Base-by-base conservation (phyloP, 1,284 basidiomycete species). In the Pseudomicrostroma phylloplanum region DNA sequence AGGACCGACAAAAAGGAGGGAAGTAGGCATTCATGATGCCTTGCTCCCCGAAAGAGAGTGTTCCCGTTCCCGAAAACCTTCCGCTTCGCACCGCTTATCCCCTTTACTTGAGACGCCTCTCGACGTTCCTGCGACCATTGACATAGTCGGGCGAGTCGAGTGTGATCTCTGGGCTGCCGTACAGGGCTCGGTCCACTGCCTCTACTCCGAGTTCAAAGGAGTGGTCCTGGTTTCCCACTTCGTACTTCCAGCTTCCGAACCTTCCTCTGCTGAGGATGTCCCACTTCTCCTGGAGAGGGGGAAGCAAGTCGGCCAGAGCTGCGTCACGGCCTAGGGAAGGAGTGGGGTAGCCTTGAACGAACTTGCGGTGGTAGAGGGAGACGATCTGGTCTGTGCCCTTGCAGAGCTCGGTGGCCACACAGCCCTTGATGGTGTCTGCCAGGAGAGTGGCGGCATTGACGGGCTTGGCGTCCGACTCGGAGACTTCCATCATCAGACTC, bases 171-270 rank as follows among this genome's bases (percentile, higher is more conserved):
- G 80, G 80, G 9, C 77, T 73, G 46, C 82, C 82, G 56, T 81
- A 81, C 8, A 83, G 64, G 4, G 82, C 79, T 53, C 79, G 78
- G 69, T 83, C 82, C 51, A 82, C 82, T 6, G 82, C 82, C 70
- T 84, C 83, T 55, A 83, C 83, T 26, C 83, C 83, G 25, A 83
- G 77, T 80, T 83, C 82, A 72, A 82, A 82, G 65, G 80, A 81
- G 68, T 83, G 83, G 68, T 83, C 83, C 71, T 83, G 83, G 70
- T 83, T 83, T 1, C 82, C 83, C 9, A 81, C 81, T 72, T 83
- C 82, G 73, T 82, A 83, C 71, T 82, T 82, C 82, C 83, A 84
- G 53, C 80, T 81, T n/a, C 83, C 83, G 70, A 84, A 84, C 56
- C 83, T 78, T 43, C 83, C 83, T 57, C 83, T 80, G 19, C 80